Conservation (phyloP, 2,329 filamentous ascomycete genomes). For the Penicillium polonicum region DNA sequence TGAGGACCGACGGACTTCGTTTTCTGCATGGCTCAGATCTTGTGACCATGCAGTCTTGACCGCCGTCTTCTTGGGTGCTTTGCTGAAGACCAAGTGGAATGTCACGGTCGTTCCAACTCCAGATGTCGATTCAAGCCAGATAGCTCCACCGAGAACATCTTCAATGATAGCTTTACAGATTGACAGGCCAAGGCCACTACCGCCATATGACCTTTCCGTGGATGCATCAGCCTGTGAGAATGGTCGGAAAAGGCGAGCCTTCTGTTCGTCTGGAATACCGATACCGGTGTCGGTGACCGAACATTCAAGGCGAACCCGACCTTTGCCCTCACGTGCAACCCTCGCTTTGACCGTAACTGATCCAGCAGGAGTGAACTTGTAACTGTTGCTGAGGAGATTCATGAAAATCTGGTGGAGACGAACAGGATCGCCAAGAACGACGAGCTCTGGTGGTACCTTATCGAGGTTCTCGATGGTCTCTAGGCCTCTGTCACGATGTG, state of each 20-base stretch:
- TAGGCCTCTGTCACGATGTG: constrained; percentile 60
- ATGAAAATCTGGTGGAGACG: constrained; percentile 73
- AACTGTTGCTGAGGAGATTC: constrained; percentile 87
- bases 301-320: constrained; percentile 73
- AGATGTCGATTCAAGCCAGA: constrained; percentile 75
- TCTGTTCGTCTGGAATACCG: constrained; percentile 73
- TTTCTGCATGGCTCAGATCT: constrained; percentile 40
- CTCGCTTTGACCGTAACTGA: constrained; percentile 79
- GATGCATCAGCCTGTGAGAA: constrained; percentile 92
- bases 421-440: constrained; percentile 83
- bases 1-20: constrained; percentile 45
- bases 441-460: constrained; percentile 53
- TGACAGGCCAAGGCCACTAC: constrained; percentile 84
- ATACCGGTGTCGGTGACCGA: constrained; percentile 90
- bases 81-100: constrained; percentile 83
- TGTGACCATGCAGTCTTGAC: constrained; percentile 59
- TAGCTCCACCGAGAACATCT: constrained; percentile 83
- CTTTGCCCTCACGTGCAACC: constrained; percentile 67
- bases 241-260: constrained; percentile 83
- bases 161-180: constrained; percentile 95
- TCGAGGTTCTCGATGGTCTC: constrained; percentile 66
- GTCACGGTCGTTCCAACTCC: constrained; percentile 62
- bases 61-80: constrained; percentile 62
- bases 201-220: constrained; percentile 86
- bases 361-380: constrained; percentile 88